These are phyloP conservation scores for Malassezia dermatis DNA, from an alignment of 1,284 basidiomycete genomes.

Conservation along the genomic window DNA sequence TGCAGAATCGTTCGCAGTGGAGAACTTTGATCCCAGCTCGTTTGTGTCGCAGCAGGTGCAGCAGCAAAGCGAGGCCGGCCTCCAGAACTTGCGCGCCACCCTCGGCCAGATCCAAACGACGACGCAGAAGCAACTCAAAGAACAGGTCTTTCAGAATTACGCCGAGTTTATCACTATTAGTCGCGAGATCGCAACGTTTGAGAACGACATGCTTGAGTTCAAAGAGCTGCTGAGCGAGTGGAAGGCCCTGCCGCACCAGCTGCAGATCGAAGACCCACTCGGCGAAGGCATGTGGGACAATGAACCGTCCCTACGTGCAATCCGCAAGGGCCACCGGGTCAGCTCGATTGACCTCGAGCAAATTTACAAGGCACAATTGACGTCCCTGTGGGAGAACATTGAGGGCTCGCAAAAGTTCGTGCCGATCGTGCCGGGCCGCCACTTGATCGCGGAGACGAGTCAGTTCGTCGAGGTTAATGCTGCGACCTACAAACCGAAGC, in stretches of 20 bases:
- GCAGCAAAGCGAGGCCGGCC: constrained; percentile 30
- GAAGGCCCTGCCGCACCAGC: constrained; percentile 51
- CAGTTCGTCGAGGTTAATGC: constrained; percentile 75
- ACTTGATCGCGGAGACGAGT: constrained; percentile 77
- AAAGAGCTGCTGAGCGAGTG: constrained; percentile 88
- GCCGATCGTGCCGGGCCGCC: constrained; percentile 75
- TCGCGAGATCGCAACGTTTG: constrained; percentile 88
- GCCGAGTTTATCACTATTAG: constrained; percentile 91
- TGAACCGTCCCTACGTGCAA: constrained; percentile 11
- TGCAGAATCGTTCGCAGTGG: constrained; percentile 15
- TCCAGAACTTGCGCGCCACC: constrained; percentile 24
- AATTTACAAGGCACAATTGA: constrained; percentile 86
- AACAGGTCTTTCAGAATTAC: constrained; percentile 54
- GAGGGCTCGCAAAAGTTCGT: constrained; percentile 95
- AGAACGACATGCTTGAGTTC: constrained; percentile 95
- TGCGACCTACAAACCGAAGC: constrained; percentile 86
- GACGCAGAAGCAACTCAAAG: constrained; percentile 35
- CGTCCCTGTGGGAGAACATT: constrained; percentile 75
- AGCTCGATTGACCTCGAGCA: constrained; percentile 63
- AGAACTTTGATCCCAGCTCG: constrained; percentile 39
- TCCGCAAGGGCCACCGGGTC: constrained; percentile 18
- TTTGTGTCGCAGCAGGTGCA: constrained; percentile 33
- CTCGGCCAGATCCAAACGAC: constrained; percentile 24
- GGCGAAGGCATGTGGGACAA: constrained; percentile 9
- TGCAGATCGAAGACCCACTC: constrained; percentile 32